Evolutionary conservation across 345 rosid species (phyloP).

Genomic region (Trapa incisa): DNA sequence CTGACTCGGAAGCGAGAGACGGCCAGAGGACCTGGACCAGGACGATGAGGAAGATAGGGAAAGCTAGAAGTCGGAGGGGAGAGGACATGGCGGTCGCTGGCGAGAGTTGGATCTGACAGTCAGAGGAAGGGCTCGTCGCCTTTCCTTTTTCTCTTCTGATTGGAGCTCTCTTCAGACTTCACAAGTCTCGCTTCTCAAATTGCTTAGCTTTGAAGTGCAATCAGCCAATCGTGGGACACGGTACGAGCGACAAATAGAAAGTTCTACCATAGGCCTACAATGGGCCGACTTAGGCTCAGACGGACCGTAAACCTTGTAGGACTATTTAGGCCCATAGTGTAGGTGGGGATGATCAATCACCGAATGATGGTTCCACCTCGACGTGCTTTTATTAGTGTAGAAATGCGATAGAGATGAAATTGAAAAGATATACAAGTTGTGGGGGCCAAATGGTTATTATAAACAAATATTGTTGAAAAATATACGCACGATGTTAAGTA

Average conservation of each 20-base stretch:
- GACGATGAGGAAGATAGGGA: conserved; percentile 16
- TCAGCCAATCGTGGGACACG: background rate
- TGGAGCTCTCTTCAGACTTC: background rate
- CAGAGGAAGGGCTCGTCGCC: background rate
- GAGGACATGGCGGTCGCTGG: conserved; percentile 49
- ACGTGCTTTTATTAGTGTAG: no score
- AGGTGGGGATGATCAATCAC: no score
- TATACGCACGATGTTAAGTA: background rate
- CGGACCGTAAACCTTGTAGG: background rate
- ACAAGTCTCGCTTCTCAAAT: background rate
- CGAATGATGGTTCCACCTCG: no score
- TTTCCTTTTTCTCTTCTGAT: background rate
- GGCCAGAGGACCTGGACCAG: conserved; percentile 22
- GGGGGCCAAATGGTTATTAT: background rate
- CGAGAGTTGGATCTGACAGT: conserved; percentile 36
- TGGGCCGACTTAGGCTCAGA: background rate
- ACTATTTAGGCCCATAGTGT: no score
- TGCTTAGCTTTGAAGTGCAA: background rate
- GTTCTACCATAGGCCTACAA: background rate
- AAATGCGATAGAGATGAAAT: background rate
- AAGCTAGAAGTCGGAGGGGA: conserved; percentile 22
- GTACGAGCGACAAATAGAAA: background rate
- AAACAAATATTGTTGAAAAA: background rate
- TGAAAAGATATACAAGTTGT: background rate
- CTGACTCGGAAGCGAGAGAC: conserved; percentile 64